Evolutionary conservation across 257 asterid species (phyloP).

Genomic region (Solanum arcanum): DNA sequence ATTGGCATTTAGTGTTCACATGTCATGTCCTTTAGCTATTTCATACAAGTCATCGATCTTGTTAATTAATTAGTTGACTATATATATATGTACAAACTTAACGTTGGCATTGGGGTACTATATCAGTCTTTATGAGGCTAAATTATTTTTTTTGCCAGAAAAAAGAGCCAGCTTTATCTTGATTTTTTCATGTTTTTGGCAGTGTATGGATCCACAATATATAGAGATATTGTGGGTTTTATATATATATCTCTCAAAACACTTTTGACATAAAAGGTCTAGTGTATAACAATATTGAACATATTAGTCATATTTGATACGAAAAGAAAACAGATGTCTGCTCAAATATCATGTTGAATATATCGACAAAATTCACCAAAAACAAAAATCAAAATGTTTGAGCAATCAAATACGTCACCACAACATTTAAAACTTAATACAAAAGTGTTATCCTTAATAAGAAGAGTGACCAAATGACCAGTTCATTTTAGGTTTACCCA

Average conservation of each 20-base stretch:
- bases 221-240: not conserved
- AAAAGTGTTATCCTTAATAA: not conserved
- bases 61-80: not conserved
- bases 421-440: not conserved
- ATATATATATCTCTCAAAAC: not conserved
- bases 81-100: not conserved
- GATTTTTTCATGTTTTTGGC: not conserved
- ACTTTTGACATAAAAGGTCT: not conserved
- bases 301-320: not conserved
- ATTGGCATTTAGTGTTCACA: not conserved
- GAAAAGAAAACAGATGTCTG: not conserved
- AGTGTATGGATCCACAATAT: not conserved
- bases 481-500: slow-evolving; percentile 11
- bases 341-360: not conserved
- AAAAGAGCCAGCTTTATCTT: not conserved
- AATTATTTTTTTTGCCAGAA: not conserved
- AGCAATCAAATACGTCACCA: not conserved
- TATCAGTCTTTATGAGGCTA: not conserved
- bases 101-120: not conserved
- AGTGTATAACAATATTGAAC: not conserved
- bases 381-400: not conserved
- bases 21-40: not conserved
- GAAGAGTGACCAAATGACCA: not conserved
- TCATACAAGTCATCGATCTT: not conserved
- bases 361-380: not conserved